Evolutionary conservation across 2,329 filamentous ascomycete species (phyloP).

Genomic region (Tolypocladium cylindrosporum): DNA sequence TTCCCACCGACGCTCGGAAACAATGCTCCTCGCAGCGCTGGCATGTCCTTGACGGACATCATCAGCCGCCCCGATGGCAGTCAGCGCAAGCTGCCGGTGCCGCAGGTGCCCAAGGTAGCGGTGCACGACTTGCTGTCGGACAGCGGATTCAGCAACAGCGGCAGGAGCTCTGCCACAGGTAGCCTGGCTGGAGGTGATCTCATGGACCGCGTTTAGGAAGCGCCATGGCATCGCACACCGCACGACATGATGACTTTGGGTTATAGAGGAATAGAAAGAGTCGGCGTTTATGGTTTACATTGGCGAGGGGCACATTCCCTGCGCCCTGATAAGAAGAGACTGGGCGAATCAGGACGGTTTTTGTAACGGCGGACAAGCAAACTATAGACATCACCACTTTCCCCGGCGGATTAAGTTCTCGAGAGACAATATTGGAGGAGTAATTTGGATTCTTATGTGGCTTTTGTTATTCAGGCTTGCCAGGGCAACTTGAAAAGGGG

Average conservation of each 20-base stretch:
- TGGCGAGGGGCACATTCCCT: slow-evolving; percentile 4
- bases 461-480: not conserved
- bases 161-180: slow-evolving; percentile 66
- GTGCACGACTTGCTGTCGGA: slow-evolving; percentile 74
- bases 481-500: not conserved
- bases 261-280: slow-evolving; percentile 30
- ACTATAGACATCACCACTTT: slow-evolving; percentile 11
- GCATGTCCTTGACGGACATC: slow-evolving; percentile 82
- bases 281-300: slow-evolving; percentile 24
- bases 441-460: not conserved
- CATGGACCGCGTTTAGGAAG: slow-evolving; percentile 40
- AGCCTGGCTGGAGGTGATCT: slow-evolving; percentile 68
- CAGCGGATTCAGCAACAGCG: slow-evolving; percentile 58
- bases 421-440: not conserved
- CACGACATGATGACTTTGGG: slow-evolving; percentile 28
- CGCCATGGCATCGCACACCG: slow-evolving; percentile 13
- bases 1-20: slow-evolving; percentile 40
- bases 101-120: slow-evolving; percentile 80
- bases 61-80: slow-evolving; percentile 81
- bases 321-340: not conserved
- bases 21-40: slow-evolving; percentile 43
- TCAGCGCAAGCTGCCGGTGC: slow-evolving; percentile 83
- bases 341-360: slow-evolving; percentile 10
- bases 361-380: slow-evolving; percentile 6
- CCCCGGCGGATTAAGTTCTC: not conserved